phyloP scores from a whole-genome alignment of 495 filamentous ascomycete species.

The Hypoxylon rickii region DNA sequence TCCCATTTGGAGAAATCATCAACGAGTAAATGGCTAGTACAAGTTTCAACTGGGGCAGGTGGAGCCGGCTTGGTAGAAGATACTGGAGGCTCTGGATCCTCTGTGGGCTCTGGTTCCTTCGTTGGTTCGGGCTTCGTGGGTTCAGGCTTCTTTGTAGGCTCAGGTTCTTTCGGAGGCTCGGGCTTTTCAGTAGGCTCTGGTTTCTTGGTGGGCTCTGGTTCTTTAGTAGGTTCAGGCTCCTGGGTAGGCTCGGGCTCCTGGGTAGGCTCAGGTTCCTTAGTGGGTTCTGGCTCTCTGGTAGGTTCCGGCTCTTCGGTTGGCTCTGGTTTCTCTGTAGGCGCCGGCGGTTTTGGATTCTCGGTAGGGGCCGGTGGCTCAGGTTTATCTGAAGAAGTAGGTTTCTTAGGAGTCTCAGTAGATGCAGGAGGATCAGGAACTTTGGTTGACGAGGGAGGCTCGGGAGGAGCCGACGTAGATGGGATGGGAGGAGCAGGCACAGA shows the following conservation, averaged over 20 bases:
- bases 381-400: too few species aligned
- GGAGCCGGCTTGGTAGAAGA: background rate
- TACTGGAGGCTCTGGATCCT: background rate
- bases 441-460: background rate
- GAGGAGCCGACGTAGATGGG: background rate
- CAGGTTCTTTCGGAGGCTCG: too few species aligned
- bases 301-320: too few species aligned
- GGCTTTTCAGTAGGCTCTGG: too few species aligned
- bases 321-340: background rate
- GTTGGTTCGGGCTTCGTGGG: too few species aligned
- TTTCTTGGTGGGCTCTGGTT: background rate
- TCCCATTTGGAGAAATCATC: constrained; percentile 62
- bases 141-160: background rate
- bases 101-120: background rate
- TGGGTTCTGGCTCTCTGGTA: background rate
- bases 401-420: background rate
- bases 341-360: background rate
- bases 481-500: background rate
- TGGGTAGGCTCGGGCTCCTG: too few species aligned
- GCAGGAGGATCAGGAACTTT: background rate
- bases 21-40: constrained; percentile 56
- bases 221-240: background rate
- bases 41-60: constrained; percentile 42
- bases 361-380: background rate
- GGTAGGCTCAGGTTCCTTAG: background rate